Evolutionary conservation across 345 rosid species (phyloP), one percentile per base, ranked within the genome.

Genomic region (Citrus sinensis): DNA sequence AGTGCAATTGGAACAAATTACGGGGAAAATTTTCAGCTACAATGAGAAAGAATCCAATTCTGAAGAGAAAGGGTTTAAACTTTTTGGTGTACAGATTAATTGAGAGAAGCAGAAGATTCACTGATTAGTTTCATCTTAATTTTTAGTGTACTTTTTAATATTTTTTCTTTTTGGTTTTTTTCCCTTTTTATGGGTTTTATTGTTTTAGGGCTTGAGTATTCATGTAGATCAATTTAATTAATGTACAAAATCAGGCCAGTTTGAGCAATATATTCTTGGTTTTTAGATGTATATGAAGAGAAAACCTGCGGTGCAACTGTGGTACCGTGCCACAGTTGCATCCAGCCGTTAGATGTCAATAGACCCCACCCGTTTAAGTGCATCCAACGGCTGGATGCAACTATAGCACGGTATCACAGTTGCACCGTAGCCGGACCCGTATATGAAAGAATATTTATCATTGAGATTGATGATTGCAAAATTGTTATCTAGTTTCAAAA

Each of bases 71-170:
- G 85, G 90, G 20, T 78, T 89, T 78, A 86, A 70, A 83, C 84
- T 91, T 67, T 91, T 91, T 68, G 94, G 94, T 51, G 88, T 85
- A 64, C 62, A 72, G 59, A 91, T 91, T 62, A 85, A 85, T 4
- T 77, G 54, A 83, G 11, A 6, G 16, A 10, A 29, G 4, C 24
- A 11, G 19, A 20, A n/a, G 1, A 8, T 25, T 25, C 20, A 71
- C 20, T 20, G 4, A 29, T 29, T 72, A 22, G 16, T 16, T 70
- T 32, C 9, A 5, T 37, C 17, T 66, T 76, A 14, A 4, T 10
- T 32, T 22, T 69, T 69, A 0, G 14, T 25, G 24, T 29, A 46
- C 6, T 11, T 46, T 68, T 20, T 7, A 54, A 13, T 40, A 0
- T 5, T 25, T 6, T 2, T 20, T 9, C 3, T 20, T 42, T n/a